Conservation (phyloP, 1,284 basidiomycete species). For the Microbotryomycetes sp. region DNA sequence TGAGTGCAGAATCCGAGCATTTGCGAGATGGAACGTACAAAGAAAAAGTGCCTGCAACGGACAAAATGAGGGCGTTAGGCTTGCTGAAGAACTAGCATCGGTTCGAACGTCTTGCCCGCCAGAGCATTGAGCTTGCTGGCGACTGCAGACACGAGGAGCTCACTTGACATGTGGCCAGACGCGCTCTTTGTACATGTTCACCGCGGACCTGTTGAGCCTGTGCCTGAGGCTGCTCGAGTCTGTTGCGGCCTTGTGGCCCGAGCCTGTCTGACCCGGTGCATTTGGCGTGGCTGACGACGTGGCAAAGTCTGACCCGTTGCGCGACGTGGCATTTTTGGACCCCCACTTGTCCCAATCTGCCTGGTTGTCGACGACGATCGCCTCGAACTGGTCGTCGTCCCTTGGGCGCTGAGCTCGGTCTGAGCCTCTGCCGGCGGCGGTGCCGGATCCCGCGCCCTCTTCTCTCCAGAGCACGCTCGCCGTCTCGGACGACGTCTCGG, state of each 20-base stretch:
- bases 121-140: not conserved
- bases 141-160: not conserved
- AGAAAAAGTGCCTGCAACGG: not conserved
- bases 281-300: not conserved
- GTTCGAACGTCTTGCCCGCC: too few relatives aligned
- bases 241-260: not conserved
- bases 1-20: too few relatives aligned
- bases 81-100: not conserved
- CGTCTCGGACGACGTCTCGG: not conserved
- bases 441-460: too few relatives aligned
- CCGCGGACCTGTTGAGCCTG: not conserved
- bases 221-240: not conserved
- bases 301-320: not conserved
- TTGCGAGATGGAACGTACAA: not conserved
- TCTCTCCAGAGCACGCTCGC: not conserved
- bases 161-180: not conserved
- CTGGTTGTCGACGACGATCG: not conserved
- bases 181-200: not conserved
- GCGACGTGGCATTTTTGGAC: not conserved
- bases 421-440: too few relatives aligned
- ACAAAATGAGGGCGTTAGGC: not conserved
- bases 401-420: too few relatives aligned
- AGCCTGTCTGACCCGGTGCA: not conserved
- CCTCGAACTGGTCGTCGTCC: too few relatives aligned
- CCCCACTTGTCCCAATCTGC: not conserved